These are phyloP conservation scores for Penicillium soppii DNA, from an alignment of 495 filamentous ascomycete species.

Conservation along the genomic window DNA sequence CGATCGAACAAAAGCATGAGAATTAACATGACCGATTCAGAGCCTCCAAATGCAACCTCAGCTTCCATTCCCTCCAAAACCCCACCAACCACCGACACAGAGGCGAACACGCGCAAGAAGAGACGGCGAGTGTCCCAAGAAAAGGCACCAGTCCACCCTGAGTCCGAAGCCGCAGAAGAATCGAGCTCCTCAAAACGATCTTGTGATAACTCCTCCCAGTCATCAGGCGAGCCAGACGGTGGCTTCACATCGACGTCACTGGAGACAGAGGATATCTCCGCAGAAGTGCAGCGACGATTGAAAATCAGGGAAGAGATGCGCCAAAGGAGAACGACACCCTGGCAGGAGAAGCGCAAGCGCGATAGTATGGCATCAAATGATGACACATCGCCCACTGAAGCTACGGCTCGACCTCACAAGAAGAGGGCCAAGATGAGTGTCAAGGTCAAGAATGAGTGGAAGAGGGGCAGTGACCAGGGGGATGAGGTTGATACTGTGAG, in stretches of 20 bases:
- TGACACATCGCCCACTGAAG: constrained; percentile 12
- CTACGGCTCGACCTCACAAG: constrained; percentile 17
- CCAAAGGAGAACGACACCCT: constrained; percentile 24
- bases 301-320: constrained; percentile 39
- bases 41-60: background rate
- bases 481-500: background rate
- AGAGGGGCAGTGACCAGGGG: constrained; percentile 1
- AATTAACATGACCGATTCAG: background rate
- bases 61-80: background rate
- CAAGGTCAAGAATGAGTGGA: constrained; percentile 3
- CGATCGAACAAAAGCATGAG: background rate
- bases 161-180: background rate
- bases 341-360: constrained; percentile 37
- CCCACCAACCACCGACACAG: background rate
- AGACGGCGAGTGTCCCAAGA: constrained; percentile 3
- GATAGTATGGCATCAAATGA: constrained; percentile 38
- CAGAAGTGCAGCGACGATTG: constrained; percentile 42
- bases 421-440: constrained; percentile 21
- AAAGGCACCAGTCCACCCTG: background rate
- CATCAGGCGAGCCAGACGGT: constrained; percentile 10
- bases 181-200: constrained; percentile 19
- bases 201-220: constrained; percentile 16
- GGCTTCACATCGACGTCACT: constrained; percentile 19
- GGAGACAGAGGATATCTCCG: constrained; percentile 50
- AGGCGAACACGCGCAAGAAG: constrained; percentile 6